These are phyloP conservation scores for Craspedostauros australis DNA, from an alignment of 108 stramenopile genomes.

Conservation along the genomic window DNA sequence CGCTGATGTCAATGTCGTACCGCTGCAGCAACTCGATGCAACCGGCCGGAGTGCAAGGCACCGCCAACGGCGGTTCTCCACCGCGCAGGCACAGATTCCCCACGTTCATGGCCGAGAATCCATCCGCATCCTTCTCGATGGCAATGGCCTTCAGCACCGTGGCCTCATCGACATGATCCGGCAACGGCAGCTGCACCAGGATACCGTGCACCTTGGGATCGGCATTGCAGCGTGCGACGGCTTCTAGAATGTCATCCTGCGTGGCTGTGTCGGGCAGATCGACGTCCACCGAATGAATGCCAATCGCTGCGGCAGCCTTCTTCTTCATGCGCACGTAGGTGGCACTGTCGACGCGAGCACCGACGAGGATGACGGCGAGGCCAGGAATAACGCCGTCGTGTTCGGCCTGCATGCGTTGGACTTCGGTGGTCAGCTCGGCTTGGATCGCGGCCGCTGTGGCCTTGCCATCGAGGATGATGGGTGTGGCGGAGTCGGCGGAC, in stretches of 20 bases:
- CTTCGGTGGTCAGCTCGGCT: conserved; percentile 48
- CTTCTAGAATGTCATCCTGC: conserved; percentile 58
- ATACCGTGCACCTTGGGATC: conserved; percentile 87
- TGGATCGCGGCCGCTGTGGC: conserved; percentile 67
- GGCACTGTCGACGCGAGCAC: conserved; percentile 74
- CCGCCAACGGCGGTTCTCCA: conserved; percentile 40
- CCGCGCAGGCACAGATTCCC: conserved; percentile 56
- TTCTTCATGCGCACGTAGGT: conserved; percentile 96
- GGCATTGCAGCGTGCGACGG: conserved; percentile 65
- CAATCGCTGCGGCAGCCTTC: conserved; percentile 83
- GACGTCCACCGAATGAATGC: conserved; percentile 64
- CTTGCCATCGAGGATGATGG: conserved; percentile 75
- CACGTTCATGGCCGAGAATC: conserved; percentile 82
- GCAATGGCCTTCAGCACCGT: conserved; percentile 54
- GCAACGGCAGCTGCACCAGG: conserved; percentile 93
- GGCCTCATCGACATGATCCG: conserved; percentile 75
- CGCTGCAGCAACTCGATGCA: conserved; percentile 94
- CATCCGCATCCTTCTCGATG: conserved; percentile 91
- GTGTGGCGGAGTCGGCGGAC: no score
- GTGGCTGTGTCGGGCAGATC: conserved; percentile 67
- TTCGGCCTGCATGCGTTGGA: conserved; percentile 20
- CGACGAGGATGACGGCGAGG: conserved; percentile 90
- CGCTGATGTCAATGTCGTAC: conserved; percentile 66
- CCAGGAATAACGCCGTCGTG: conserved; percentile 42
- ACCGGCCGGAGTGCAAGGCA: conserved; percentile 81